These are phyloP conservation scores for Luzula sylvatica DNA, from an alignment of 176 grass and related monocot genomes.

Conservation along the genomic window DNA sequence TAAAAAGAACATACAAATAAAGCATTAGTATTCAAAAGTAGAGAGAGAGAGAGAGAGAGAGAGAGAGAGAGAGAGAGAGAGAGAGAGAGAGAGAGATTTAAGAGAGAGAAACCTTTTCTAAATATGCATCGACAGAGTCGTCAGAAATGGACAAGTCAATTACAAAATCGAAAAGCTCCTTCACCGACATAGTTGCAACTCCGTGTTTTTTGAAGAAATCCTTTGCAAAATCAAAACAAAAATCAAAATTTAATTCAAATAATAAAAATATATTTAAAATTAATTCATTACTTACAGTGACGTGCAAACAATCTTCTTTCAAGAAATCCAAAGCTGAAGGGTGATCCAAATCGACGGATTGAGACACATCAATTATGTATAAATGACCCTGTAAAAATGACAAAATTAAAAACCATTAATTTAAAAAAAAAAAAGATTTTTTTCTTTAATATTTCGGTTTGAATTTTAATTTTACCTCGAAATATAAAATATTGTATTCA, in stretches of 20 bases:
- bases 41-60: background rate
- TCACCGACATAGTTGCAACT: conserved; percentile 70
- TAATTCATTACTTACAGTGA: conserved; percentile 50
- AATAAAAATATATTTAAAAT: background rate
- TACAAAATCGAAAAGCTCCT: conserved; percentile 82
- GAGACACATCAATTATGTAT: conserved; percentile 97
- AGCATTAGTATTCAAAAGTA: background rate
- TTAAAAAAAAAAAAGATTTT: background rate
- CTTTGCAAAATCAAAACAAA: conserved; percentile 19
- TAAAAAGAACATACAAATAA: background rate
- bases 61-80: background rate
- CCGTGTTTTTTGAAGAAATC: conserved; percentile 87
- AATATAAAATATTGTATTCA: conserved; percentile 99
- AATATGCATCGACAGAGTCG: conserved; percentile 70
- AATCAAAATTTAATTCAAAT: background rate
- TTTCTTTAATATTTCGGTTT: background rate
- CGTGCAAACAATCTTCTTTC: conserved; percentile 96
- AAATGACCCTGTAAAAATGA: conserved; percentile 64
- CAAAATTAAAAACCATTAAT: background rate
- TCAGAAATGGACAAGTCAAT: conserved; percentile 65
- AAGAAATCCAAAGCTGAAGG: conserved; percentile 76
- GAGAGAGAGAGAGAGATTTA: too few relatives aligned
- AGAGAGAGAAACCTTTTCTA: conserved; percentile 69
- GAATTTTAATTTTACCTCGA: conserved; percentile 40
- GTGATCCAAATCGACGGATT: conserved; percentile 92